Evolutionary conservation across 2,329 filamentous ascomycete species (phyloP), one percentile per base, ranked within the genome.

Genomic region (Trichoderma harzianum): DNA sequence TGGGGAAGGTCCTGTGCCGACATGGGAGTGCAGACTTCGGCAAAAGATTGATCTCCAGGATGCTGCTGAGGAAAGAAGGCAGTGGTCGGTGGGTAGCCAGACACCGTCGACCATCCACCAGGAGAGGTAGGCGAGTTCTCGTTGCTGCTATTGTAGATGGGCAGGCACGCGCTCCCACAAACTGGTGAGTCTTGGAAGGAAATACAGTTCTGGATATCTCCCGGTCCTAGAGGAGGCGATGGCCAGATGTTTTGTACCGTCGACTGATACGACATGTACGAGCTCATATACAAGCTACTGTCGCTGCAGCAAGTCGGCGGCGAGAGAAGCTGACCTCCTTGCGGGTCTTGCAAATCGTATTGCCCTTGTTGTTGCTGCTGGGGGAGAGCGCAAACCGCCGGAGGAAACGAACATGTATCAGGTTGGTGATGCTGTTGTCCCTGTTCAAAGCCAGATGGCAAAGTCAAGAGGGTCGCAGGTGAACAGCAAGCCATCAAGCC

Each of bases 121-220:
- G 83, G 82, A 39, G 82, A 80, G 53, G 77, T 72, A 11, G 79
- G 76, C 16, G 78, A 76, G 36, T 75, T 73, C 69, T 51, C 28
- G 28, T 32, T 18, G 78, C 43, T 51, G 43, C n/a, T 51, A 51
- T 24, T 77, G 74, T 79, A 80, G 66, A 73, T 76, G 51, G 75
- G 57, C 16, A 73, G 66, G 61, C 74, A 71, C 66, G 73, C 74
- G 66, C 75, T 75, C 5, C 73, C 76, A 51, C 74, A 76, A 18
- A 75, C 76, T 5, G 81, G 79, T 11, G 81, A 81, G 34, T 76
- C 78, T 65, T 79, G 77, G 74, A 79, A 81, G 57, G 79, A 79
- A 68, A 80, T 79, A 39, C 61, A 43, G 71, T 78, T 78, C 24
- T 84, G 82, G 62, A 80, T 77, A 28, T 83, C 83, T 39, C 83